A percentile compares a stretch with the other conserved stretches of the same genome.
Evolutionary conservation across 1,284 basidiomycete species (phyloP).

Genomic region (Microstroma glucosiphilum): DNA sequence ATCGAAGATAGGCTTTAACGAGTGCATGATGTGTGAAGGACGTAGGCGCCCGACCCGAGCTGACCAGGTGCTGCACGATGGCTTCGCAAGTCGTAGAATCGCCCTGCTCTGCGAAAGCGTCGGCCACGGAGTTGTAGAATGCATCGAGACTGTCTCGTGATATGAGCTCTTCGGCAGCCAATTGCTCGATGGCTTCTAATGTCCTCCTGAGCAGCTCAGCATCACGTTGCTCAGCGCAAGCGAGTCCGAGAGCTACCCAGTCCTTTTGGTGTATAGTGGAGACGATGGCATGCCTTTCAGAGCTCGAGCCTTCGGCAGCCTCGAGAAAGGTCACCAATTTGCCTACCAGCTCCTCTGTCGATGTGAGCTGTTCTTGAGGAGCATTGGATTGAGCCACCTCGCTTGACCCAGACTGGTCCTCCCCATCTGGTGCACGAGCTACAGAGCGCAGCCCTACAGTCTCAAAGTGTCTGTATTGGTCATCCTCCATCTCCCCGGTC

Average conservation of each 20-base stretch:
- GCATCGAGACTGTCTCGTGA: background rate
- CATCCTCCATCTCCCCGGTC: background rate
- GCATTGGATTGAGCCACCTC: no score
- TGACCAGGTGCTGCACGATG: slow-evolving; percentile 18
- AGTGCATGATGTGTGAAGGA: slow-evolving; percentile 33
- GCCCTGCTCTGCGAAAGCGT: slow-evolving; percentile 56
- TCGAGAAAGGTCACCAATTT: background rate
- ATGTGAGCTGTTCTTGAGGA: no score
- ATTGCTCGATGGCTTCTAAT: background rate
- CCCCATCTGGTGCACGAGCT: no score
- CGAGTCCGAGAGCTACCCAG: background rate
- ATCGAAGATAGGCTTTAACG: slow-evolving; percentile 30
- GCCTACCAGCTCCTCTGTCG: no score
- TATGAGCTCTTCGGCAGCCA: background rate
- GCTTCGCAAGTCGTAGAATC: slow-evolving; percentile 49
- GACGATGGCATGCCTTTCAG: background rate
- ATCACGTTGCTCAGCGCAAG: background rate
- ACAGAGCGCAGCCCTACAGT: no score
- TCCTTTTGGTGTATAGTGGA: background rate
- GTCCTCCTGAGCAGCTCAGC: background rate
- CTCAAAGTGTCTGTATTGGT: no score
- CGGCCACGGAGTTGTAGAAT: slow-evolving; percentile 53
- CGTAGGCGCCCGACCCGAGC: slow-evolving; percentile 22
- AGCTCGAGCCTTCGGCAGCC: background rate
- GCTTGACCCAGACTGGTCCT: no score